Percentiles rank a stretch among this genome's conserved stretches.
Conservation (phyloP, 805 yeast genomes). For the Wickerhamomyces ciferrii region DNA sequence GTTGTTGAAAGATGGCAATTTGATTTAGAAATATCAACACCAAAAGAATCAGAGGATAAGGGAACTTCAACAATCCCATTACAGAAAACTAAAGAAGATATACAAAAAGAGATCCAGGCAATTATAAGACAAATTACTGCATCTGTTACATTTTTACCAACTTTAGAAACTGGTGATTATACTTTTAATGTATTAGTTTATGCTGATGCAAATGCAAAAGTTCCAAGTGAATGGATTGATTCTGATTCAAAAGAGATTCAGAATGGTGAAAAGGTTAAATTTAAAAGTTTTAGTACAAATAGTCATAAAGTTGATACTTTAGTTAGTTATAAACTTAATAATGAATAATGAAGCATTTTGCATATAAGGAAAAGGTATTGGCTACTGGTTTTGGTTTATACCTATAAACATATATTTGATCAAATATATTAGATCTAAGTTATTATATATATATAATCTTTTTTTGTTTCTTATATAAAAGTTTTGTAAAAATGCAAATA, state of each 20-base stretch:
- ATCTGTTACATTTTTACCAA: slow-evolving; percentile 79
- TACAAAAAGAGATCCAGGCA: slow-evolving; percentile 76
- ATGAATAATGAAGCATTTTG: neutral
- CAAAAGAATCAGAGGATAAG: slow-evolving; percentile 5
- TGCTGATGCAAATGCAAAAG: slow-evolving; percentile 61
- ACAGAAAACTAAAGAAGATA: slow-evolving; percentile 32
- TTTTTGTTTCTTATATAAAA: neutral
- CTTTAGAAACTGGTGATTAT: slow-evolving; percentile 53
- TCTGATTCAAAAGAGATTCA: slow-evolving; percentile 54
- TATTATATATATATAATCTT: too few species aligned
- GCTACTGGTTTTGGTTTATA: neutral
- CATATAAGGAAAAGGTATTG: too few species aligned
- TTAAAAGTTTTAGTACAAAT: slow-evolving; percentile 62
- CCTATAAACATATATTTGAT: neutral
- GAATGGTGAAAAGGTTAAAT: slow-evolving; percentile 63
- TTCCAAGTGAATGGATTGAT: slow-evolving; percentile 84
- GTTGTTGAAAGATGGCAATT: slow-evolving; percentile 87
- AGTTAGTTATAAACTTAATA: slow-evolving; percentile 41
- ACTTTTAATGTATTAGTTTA: slow-evolving; percentile 84
- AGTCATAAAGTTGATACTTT: slow-evolving; percentile 67
- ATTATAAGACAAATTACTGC: slow-evolving; percentile 87
- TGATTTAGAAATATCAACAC: slow-evolving; percentile 42
- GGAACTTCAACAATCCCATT: neutral
- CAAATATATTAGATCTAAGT: neutral
- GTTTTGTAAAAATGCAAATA: neutral